Base-by-base conservation (phyloP, 495 filamentous ascomycete species). In the Penicillium pulvis region DNA sequence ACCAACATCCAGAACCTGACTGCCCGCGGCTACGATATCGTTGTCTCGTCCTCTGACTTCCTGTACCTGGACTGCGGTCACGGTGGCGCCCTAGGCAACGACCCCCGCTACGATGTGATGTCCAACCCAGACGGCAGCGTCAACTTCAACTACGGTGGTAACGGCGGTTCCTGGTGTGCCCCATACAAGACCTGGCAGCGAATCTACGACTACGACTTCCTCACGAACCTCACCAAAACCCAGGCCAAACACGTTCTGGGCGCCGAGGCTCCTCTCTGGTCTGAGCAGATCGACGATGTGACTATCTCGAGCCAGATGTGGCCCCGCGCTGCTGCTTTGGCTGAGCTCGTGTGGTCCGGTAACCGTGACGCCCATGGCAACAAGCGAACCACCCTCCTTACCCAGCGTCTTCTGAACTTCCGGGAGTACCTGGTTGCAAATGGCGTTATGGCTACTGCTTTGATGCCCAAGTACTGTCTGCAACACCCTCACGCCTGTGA, bases 181-280 rank as follows among this genome's bases (percentile, higher is more conserved):
- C 82, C 82, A 0, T 85, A 85, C 71, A 85, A 85, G 64, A 81
- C 80, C 60, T 85, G 82, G 82, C 82, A 85, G 60, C 79, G 82
- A 17, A 83, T 85, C 69, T 85, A 85, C 70, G 79, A 82, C 70
- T 85, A 77, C 66, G 82, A 85, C 56, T 85, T 85, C 66, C 80
- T 80, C 12, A 53, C 61, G 20, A 79, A 79, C 57, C 76, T 85
- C 20, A 80, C 79, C 24, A 61, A 55, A 2, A 54, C 66, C 0
- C 74, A 85, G 56, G 73, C 72, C 1, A 60, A 70, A 41, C 81
- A 80, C 54, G 55, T 85, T 42, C 65, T 81, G 28, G 82, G 82
- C 35, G 80, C 76, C 19, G 71, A 74, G 11, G 78, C 80, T 4
- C 80, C 81, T 0, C 71, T 85, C 11, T 85, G 82, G 82, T 73